Conservation (phyloP, 805 yeast genomes). For the Cyberlindnera japonica region DNA sequence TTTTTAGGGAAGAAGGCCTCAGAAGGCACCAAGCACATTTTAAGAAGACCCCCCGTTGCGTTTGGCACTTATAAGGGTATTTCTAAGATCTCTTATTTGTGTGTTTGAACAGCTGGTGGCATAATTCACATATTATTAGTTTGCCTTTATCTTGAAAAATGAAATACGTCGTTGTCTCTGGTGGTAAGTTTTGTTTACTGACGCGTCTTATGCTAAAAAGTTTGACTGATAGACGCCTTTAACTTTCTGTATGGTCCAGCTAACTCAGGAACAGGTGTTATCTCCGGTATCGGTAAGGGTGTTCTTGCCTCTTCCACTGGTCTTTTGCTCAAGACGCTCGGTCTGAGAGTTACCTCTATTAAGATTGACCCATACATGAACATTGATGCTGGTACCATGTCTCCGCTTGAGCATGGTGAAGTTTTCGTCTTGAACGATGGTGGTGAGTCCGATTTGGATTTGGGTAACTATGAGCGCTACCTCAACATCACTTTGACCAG, state of each 20-base stretch:
- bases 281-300: slow-evolving; percentile 99
- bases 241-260: neutral
- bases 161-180: slow-evolving; percentile 99
- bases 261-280: slow-evolving; percentile 46
- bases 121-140: neutral
- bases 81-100: neutral
- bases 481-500: slow-evolving; percentile 87
- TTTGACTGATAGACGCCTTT: neutral
- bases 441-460: slow-evolving; percentile 97
- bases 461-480: slow-evolving; percentile 98
- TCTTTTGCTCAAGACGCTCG: slow-evolving; percentile 85
- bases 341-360: slow-evolving; percentile 93
- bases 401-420: slow-evolving; percentile 98
- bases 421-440: slow-evolving; percentile 98
- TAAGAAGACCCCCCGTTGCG: slow-evolving; percentile 15
- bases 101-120: slow-evolving; percentile 6
- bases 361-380: slow-evolving; percentile 99
- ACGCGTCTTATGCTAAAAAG: slow-evolving; percentile 5
- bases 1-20: neutral
- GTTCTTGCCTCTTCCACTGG: slow-evolving; percentile 98
- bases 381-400: slow-evolving; percentile 99
- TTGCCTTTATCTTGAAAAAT: slow-evolving; percentile 34
- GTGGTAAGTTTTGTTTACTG: slow-evolving; percentile 47
- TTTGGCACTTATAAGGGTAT: slow-evolving; percentile 12
- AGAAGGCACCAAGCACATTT: too few relatives aligned